These are phyloP conservation scores for Triticum monococcum DNA, from an alignment of 176 grass and related monocot genomes.

Conservation along the genomic window DNA sequence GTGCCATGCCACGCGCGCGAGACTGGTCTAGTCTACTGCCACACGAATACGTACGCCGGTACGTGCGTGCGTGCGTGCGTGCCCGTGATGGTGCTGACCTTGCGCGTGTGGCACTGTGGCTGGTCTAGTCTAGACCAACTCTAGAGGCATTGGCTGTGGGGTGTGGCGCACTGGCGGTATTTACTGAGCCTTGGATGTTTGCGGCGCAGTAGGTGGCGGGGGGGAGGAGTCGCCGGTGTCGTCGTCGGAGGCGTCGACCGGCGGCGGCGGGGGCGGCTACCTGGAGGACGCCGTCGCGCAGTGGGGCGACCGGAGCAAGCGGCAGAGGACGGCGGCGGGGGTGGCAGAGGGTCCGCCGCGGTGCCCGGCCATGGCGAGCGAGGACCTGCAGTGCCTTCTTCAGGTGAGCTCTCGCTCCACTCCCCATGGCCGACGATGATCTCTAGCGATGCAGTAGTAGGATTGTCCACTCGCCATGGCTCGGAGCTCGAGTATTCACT, in stretches of 20 bases:
- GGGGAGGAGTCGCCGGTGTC: constrained; percentile 50
- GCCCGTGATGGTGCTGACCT: background rate
- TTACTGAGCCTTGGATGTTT: background rate
- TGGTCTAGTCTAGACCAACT: background rate
- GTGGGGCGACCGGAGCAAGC: constrained; percentile 46
- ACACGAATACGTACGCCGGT: background rate
- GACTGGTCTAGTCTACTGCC: background rate
- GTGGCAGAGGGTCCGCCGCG: background rate
- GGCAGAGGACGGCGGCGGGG: constrained; percentile 31
- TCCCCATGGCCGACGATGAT: background rate
- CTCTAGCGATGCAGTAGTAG: background rate
- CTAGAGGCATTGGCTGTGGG: background rate
- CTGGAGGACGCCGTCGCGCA: constrained; percentile 57
- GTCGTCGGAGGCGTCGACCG: constrained; percentile 60
- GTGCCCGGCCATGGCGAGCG: constrained; percentile 26
- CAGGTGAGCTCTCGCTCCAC: constrained; percentile 34
- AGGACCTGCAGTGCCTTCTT: constrained; percentile 60
- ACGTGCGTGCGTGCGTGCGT: background rate
- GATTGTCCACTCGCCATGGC: background rate
- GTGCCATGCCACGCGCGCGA: background rate
- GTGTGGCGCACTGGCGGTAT: background rate
- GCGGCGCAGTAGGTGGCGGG: constrained; percentile 18
- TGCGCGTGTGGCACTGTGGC: background rate
- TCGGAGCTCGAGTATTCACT: background rate
- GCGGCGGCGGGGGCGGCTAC: constrained; percentile 37